Percentiles rank a stretch among this genome's conserved stretches.
Evolutionary conservation across 306 rosid genomes (phyloP).

Genomic region (Lathyrus tuberosus): DNA sequence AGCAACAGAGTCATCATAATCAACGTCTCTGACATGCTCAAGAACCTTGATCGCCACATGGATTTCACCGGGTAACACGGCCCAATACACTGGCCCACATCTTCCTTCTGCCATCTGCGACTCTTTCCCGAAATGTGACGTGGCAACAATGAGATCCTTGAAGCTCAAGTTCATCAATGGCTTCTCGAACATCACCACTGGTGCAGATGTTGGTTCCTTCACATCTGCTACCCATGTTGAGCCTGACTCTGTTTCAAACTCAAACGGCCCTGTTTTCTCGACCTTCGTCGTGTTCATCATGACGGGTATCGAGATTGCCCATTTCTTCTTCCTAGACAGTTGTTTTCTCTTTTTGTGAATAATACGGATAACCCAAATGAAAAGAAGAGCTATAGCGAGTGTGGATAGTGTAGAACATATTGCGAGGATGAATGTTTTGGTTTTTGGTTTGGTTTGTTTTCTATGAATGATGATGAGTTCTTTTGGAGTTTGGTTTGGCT

Average conservation of each 20-base stretch:
- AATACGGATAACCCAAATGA: slow-evolving; percentile 31
- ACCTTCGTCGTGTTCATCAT: slow-evolving; percentile 25
- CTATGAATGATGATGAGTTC: not conserved
- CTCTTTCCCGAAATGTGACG: slow-evolving; percentile 92
- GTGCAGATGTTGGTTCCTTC: slow-evolving; percentile 76
- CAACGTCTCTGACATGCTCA: slow-evolving; percentile 67
- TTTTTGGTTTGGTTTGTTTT: slow-evolving; percentile 35
- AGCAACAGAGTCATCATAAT: slow-evolving; percentile 54
- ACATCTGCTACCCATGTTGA: slow-evolving; percentile 83
- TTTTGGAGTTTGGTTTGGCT: slow-evolving; percentile 28
- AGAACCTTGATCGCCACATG: slow-evolving; percentile 92
- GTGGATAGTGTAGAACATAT: slow-evolving; percentile 42
- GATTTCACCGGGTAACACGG: slow-evolving; percentile 79
- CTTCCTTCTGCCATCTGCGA: slow-evolving; percentile 80
- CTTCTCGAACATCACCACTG: slow-evolving; percentile 94
- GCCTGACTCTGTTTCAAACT: slow-evolving; percentile 82
- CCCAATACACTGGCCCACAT: slow-evolving; percentile 85
- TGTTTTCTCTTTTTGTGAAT: slow-evolving; percentile 35
- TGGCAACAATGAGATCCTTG: slow-evolving; percentile 86
- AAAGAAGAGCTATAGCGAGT: slow-evolving; percentile 37
- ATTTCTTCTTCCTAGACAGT: slow-evolving; percentile 52
- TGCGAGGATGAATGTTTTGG: slow-evolving; percentile 40
- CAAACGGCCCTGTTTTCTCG: slow-evolving; percentile 89
- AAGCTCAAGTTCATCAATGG: slow-evolving; percentile 79
- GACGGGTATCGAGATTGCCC: slow-evolving; percentile 76